Evolutionary conservation across 257 asterid species (phyloP), one percentile per base, ranked within the genome.

Genomic region (Ophiorrhiza pumila): DNA sequence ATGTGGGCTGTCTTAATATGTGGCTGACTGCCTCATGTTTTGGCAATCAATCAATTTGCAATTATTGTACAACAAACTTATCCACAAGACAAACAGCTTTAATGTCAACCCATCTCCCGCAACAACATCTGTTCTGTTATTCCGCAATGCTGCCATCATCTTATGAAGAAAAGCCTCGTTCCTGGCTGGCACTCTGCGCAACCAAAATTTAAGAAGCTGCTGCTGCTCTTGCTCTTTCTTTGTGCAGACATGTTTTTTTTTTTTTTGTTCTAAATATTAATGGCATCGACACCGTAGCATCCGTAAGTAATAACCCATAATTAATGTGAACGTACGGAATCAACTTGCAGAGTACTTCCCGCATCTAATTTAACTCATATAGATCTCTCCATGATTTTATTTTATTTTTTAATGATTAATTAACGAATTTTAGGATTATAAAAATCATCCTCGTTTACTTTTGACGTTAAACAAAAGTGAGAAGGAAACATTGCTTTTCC

Each of bases 21-120:
- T 53, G 74, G 58, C 63, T 79, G 80, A 68, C 77, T 79, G 45
- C 45, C 4, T 79, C 65, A 56, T 74, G 73, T 8, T 79, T 74
- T 14, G 7, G n/a, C n/a, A n/a, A n/a, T n/a, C 37, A 45, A 14
- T 69, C 14, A 42, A 25, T 41, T n/a, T 4, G 46, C 45, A 71
- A 71, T 60, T 23, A 42, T 42, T 71, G 69, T 43, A 41, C 37
- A 71, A 67, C 45, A 63, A 43, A 53, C 12, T 68, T 31, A 65
- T 52, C 50, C 61, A 71, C 74, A 80, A 64, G 80, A 80, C 83
- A 76, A 53, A 23, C 4, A n/a, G 65, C 52, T 65, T 71, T 63
- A 49, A n/a, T 79, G 35, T 76, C 23, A n/a, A 58, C 69, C 80
- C 71, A 76, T 72, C 73, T 69, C 72, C 65, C 53, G 31, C n/a